Base-by-base conservation (phyloP, 352 stramenopile species). In the Halophytophthora polymorphica region DNA sequence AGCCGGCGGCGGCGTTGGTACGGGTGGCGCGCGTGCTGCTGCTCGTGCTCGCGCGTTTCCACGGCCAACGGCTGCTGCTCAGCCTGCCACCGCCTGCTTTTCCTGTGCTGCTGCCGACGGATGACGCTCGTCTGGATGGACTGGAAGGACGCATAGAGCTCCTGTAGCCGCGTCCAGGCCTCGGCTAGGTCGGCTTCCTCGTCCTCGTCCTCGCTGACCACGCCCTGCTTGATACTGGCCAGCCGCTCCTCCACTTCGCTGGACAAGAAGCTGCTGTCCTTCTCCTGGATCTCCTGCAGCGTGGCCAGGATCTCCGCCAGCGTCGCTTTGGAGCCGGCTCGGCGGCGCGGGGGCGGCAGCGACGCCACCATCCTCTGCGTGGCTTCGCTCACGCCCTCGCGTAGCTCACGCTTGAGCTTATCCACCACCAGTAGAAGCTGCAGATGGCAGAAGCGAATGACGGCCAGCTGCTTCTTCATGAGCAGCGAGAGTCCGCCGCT, bases 371-470 rank as follows among this genome's bases (percentile, higher is more conserved):
- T 62, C 50, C 71, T 48, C 42, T 77, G 67, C n/a, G 46, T 69
- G 33, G 58, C 34, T 15, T 67, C 51, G 18, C 14, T 58, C n/a
- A 43, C 48, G 12, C 39, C 44, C 10, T 63, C 50, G 36, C 53
- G 53, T 37, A 75, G 69, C 50, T 83, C 71, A 25, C 59, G 63
- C 50, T 77, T 70, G 31, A 83, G 56, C 37, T 79, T 79, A 31
- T 79, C 62, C 6, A 73, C 59, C 14, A 79, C 55, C 8, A 67
- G 54, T 13, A 77, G 53, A 12, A 79, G 73, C 47, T 75, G 66
- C 36, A 71, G 38, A 47, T 75, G 69, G 53, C 71, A 83, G 33
- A 69, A 66, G 8, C 64, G 69, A 23, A 79, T 56, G 19, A 63
- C 56, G 13, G 50, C 45, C 25, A 60, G 52, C 29, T 70, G 59